Evolutionary conservation across 352 stramenopile genomes (phyloP).

Genomic region (Globisporangium cederbergense): DNA sequence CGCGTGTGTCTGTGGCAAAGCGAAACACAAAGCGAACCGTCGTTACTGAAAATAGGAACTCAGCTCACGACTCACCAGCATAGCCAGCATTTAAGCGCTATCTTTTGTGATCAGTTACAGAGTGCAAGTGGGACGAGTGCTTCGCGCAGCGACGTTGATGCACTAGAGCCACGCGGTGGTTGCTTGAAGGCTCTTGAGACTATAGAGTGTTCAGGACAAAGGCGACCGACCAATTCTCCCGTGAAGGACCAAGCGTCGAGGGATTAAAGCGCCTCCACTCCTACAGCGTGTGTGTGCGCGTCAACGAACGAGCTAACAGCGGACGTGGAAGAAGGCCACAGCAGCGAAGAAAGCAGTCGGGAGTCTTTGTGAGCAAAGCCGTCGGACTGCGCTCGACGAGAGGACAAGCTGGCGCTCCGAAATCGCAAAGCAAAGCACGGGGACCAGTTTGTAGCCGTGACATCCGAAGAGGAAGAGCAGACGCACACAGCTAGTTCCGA

Average conservation of each 20-base stretch:
- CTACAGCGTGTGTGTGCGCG: neutral
- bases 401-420: constrained; percentile 37
- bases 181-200: constrained; percentile 5
- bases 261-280: neutral
- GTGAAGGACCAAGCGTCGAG: neutral
- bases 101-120: constrained; percentile 9
- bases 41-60: constrained; percentile 9
- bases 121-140: constrained; percentile 6
- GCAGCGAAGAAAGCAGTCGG: constrained; percentile 4
- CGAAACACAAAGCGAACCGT: constrained; percentile 2
- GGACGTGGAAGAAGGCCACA: neutral
- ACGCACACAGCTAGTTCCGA: constrained; percentile 14
- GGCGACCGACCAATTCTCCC: neutral
- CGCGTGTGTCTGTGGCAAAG: neutral
- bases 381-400: constrained; percentile 6
- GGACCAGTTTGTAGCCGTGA: constrained; percentile 32
- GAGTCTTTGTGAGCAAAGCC: constrained; percentile 11
- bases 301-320: neutral
- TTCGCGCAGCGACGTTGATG: constrained; percentile 4
- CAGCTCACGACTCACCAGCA: neutral
- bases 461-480: constrained; percentile 25
- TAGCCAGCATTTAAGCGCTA: neutral
- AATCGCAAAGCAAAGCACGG: constrained; percentile 38
- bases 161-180: constrained; percentile 4
- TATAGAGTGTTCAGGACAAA: neutral